Base-by-base conservation (phyloP, 306 rosid species). In the Clitoria ternatea region DNA sequence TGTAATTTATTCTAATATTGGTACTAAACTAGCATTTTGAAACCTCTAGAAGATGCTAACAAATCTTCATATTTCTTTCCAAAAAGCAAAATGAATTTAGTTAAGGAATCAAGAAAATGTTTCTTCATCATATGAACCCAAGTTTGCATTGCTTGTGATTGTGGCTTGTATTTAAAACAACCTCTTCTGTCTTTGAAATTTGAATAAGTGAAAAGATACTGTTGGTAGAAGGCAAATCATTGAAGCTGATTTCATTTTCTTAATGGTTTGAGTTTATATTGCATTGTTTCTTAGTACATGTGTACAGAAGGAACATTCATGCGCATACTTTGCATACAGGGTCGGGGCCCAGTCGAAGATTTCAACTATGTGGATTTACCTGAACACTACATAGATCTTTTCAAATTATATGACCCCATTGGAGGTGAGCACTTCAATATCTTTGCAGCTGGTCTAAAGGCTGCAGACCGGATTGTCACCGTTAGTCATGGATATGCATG, bases 351-450 rank as follows among this genome's bases (percentile, higher is more conserved):
- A 0, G 76, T 87, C 24, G 80, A 77, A 60, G 92, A 91, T 67
- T 88, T 91, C 73, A 19, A 54, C 57, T 60, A 0, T 4, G 72
- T 87, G 67, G 96, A 47, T 72, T 86, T 91, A 67, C 96, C 97
- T 6, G 78, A 70, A 55, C 85, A 86, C 80, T 82, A 82, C 85
- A 36, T 60, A 14, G 89, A 91, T 69, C 79, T 81, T 52, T 55
- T 90, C 77, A 88, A 42, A 72, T 1, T 84, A 73, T 70, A 83
- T 69, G 97, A 90, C 64, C 95, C 97, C 6, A 44, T 90, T 22
- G 97, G 97, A 49, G 97, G 97, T 10, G 97, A 88, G 42, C 97
- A 90, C 80, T 88, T 85, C 62, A 90, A 90, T 53, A 90, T 90
- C 77, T 88, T 90, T 71, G 92, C 95, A 17, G 97, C 95, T 26